Evolutionary conservation across 352 stramenopile genomes (phyloP), one percentile per base, ranked within the genome.

Genomic region (Pythium chondricola): DNA sequence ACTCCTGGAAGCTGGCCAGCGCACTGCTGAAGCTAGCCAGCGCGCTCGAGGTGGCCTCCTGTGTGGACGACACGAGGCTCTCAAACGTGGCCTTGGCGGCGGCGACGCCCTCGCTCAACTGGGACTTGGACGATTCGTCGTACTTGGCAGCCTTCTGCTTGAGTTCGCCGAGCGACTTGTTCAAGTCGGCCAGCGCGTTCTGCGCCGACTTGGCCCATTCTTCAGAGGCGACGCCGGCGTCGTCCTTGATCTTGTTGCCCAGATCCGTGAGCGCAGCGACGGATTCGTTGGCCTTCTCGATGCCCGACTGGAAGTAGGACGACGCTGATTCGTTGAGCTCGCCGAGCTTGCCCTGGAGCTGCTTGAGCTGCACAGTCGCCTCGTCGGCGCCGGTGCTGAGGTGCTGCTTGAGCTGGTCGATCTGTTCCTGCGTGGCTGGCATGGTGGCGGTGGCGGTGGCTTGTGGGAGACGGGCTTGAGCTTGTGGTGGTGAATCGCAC

Each of bases 291-390:
- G 74, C 66, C 32, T 67, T 67, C 13, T 89, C 78, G 20, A 89
- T 74, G 11, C 69, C 78, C 10, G 71, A 63, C 31, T 85, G 68
- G 39, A 89, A 61, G 57, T 78, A 89, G 7, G 68, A 72, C 20
- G 63, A 74, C 26, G 78, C 78, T 22, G 78, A 87, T 58, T 89
- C 74, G 9, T 65, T 76, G 18, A 89, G 67, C 56, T 85, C 51
- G 24, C 21, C 10, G 26, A 69, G 46, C 47, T 61, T 62, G 41
- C 33, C 39, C 48, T 58, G 56, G 13, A 69, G 48, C 58, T 62
- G 63, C 27, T 61, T 63, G 32, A 87, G 58, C 45, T 90, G 87
- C 57, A 73, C 78, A 65, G 85, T 85, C 58, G 78, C 86, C 61
- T 87, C 74, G 48, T 85, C 66, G 11, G 76, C 63, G 48, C 78